A percentile compares a stretch with the other conserved stretches of the same genome.
phyloP scores from a whole-genome alignment of 2,329 filamentous ascomycete genomes.

The Lecanicillium sp. region DNA sequence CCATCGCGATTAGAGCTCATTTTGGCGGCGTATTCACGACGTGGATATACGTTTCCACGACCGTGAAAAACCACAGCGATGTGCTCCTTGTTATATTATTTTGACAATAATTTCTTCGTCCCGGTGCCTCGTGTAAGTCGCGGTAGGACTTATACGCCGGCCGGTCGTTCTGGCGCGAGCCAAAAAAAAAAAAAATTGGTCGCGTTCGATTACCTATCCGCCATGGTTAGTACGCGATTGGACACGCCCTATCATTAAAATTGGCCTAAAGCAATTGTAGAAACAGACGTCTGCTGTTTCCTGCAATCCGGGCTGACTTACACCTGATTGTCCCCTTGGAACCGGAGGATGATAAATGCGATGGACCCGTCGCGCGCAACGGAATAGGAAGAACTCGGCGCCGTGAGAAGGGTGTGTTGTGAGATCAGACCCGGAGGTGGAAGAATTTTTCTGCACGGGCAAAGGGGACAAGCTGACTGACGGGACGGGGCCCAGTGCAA shows the following conservation, averaged over 20 bases:
- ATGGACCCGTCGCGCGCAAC: constrained; percentile 29
- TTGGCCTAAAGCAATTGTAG: not conserved
- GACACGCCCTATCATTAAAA: constrained; percentile 1
- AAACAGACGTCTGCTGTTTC: constrained; percentile 1
- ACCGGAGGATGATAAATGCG: constrained; percentile 35
- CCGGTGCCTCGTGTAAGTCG: not conserved
- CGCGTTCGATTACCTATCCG: constrained; percentile 4
- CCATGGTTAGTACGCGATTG: constrained; percentile 6
- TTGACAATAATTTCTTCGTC: no score
- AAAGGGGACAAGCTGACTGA: not conserved
- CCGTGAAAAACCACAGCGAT: no score
- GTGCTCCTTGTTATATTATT: no score
- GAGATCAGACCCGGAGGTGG: constrained; percentile 14
- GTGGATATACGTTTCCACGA: not conserved
- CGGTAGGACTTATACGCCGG: constrained; percentile 2
- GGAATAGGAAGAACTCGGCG: constrained; percentile 40
- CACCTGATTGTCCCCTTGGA: constrained; percentile 20
- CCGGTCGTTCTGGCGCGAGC: constrained; percentile 3
- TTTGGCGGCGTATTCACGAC: constrained; percentile 1
- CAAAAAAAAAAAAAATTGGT: not conserved
- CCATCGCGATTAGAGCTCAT: constrained; percentile 28
- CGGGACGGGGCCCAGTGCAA: no score
- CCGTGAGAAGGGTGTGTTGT: constrained; percentile 15
- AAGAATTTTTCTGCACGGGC: constrained; percentile 13
- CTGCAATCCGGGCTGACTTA: constrained; percentile 20